Percentiles rank a stretch among this genome's conserved stretches.
Evolutionary conservation across 495 filamentous ascomycete species (phyloP).

Genomic region (Podospora pseudopauciseta): DNA sequence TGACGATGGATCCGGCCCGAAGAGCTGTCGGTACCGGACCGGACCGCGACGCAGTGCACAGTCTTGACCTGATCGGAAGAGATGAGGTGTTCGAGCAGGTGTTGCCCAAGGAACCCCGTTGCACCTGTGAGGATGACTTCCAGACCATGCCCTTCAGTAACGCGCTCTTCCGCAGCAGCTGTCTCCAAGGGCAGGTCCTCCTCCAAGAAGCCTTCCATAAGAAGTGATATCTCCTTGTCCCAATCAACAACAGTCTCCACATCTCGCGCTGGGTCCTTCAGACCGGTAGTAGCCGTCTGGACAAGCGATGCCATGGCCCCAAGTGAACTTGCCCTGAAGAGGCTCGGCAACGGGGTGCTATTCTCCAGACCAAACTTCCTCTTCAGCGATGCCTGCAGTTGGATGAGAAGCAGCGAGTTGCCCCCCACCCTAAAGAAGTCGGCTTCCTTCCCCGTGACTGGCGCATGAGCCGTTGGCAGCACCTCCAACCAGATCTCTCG

Average conservation of each 20-base stretch:
- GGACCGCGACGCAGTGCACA: not conserved
- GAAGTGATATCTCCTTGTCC: not conserved
- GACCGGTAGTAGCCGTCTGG: not conserved
- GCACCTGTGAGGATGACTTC: slow-evolving; percentile 3
- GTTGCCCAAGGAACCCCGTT: not conserved
- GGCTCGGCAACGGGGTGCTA: not conserved
- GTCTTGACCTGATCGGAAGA: not conserved
- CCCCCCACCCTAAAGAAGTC: not conserved
- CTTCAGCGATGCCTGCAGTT: not conserved
- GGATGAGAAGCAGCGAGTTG: not conserved
- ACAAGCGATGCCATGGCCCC: not conserved
- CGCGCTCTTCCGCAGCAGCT: not conserved
- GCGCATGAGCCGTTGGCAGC: not conserved
- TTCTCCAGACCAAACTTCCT: not conserved
- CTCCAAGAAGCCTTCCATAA: not conserved
- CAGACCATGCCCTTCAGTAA: not conserved
- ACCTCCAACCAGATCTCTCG: not conserved
- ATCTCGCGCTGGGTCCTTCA: not conserved
- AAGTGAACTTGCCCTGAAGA: not conserved
- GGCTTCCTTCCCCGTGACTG: not conserved
- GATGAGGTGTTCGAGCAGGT: not conserved
- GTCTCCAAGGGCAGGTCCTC: not conserved
- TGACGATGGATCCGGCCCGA: too few species aligned
- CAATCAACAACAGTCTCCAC: not conserved
- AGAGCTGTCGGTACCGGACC: not conserved